These are phyloP conservation scores for Lanmaoa pseudosensibilis DNA, from an alignment of 768 basidiomycete genomes.

Conservation along the genomic window DNA sequence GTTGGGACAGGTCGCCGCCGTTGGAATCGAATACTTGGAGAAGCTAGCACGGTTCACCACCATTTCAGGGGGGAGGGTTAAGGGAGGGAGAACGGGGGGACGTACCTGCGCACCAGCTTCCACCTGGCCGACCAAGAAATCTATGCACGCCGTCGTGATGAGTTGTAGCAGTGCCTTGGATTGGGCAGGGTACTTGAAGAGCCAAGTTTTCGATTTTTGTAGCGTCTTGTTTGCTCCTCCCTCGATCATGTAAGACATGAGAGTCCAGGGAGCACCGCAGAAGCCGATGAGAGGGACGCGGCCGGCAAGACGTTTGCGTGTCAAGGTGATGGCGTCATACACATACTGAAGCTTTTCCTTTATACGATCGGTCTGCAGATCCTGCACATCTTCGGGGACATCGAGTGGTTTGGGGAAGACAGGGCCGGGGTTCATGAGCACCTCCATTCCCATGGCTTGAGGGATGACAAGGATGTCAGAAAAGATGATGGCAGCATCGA, in stretches of 20 bases:
- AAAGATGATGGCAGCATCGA: constrained; percentile 98
- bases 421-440: constrained; percentile 92
- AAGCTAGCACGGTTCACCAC: constrained; percentile 48
- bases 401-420: constrained; percentile 83
- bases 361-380: constrained; percentile 73
- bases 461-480: constrained; percentile 97
- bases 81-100: not conserved
- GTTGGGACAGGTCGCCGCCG: constrained; percentile 88
- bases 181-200: constrained; percentile 86
- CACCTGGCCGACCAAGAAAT: constrained; percentile 89
- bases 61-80: not conserved
- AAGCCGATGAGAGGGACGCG: constrained; percentile 97
- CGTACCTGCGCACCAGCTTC: constrained; percentile 93
- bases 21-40: constrained; percentile 98
- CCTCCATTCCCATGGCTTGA: constrained; percentile 96
- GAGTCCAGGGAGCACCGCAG: constrained; percentile 96
- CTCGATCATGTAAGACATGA: constrained; percentile 98
- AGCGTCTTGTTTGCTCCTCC: constrained; percentile 91
- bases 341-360: constrained; percentile 86
- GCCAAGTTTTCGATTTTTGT: constrained; percentile 91
- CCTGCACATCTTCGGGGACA: constrained; percentile 68
- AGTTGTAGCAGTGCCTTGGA: constrained; percentile 72
- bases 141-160: constrained; percentile 88
- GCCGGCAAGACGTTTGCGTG: constrained; percentile 77
- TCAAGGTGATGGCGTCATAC: constrained; percentile 86